Conservation (phyloP, 106 monocot genomes). For the Allium sativum region DNA sequence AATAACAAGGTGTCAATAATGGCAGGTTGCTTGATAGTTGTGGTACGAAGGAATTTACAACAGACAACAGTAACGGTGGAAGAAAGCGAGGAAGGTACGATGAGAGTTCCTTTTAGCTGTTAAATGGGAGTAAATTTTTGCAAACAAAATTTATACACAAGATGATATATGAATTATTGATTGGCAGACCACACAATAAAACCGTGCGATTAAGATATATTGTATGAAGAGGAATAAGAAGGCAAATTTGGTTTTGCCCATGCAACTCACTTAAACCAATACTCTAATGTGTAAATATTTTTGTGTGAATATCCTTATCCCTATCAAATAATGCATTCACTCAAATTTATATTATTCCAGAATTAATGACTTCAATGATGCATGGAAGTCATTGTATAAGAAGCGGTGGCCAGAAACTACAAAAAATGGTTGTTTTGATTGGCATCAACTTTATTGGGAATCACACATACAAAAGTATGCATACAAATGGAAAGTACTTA, state of each 20-base stretch:
- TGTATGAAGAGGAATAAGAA: no score
- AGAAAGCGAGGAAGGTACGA: conserved; percentile 17
- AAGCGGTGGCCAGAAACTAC: conserved; percentile 14
- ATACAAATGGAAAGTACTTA: background rate
- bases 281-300: no score
- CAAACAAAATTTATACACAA: no score
- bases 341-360: conserved; percentile 5
- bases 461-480: conserved; percentile 18
- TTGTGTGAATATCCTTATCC: no score
- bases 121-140: no score
- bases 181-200: no score
- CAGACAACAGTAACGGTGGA: conserved; percentile 2
- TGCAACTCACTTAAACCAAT: no score
- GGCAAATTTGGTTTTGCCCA: no score
- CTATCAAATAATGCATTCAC: no score
- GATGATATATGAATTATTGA: no score
- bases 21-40: conserved; percentile 10
- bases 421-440: conserved; percentile 9
- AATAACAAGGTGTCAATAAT: background rate
- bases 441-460: conserved; percentile 25
- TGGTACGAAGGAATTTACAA: background rate
- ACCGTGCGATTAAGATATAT: no score
- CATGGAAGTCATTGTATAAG: conserved; percentile 19
- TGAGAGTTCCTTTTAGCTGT: background rate
- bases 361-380: conserved; percentile 7